Evolutionary conservation across 371 early-diverging fungal species (phyloP), one percentile per base, ranked within the genome.

Genomic region (Saksenaea oblongispora): DNA sequence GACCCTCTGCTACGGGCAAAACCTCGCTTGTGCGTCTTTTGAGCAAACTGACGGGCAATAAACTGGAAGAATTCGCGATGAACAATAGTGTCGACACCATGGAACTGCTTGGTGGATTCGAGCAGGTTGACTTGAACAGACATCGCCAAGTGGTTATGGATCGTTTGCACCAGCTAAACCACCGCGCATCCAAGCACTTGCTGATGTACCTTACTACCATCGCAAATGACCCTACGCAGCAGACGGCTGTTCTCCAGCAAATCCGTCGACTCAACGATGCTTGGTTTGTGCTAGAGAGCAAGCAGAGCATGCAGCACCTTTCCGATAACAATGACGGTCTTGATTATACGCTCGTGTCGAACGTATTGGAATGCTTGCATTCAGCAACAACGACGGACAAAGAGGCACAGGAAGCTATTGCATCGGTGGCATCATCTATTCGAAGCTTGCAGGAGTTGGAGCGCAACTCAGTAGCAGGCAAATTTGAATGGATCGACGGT

Each of bases 401-500:
- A 2, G 69, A 70, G 3, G 67, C 69, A 5, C 56, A 58, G 10
- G 37, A 31, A 9, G 18, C 59, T 4, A 69, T 83, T 26, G 35
- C 27, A 0, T 44, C 54, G 4, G 56, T 73, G 0, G 58, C 56
- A 9, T n/a, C 34, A 5, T 39, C 63, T 14, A 70, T 73, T 3
- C 26, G 69, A 41, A 69, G 64, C 3, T 58, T 90, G 0, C 81
- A 81, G 56, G 64, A 64, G 7, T 63, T 89, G 13, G 87, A 89
- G 67, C 72, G 67, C 18, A 76, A 79, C 1, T 76, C 85, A 3
- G 87, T 88, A 13, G 85, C 87, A 24, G 94, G 94, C 27, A 84
- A 86, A 37, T 98, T 98, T 68, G 98, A 98, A 71, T 98, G 98
- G 98, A 90, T 97, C 39, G 98, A 98, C 76, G 99, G 99, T 35